These are phyloP conservation scores for Botrytis paeoniae DNA, from an alignment of 2,329 filamentous ascomycete genomes.

Conservation along the genomic window DNA sequence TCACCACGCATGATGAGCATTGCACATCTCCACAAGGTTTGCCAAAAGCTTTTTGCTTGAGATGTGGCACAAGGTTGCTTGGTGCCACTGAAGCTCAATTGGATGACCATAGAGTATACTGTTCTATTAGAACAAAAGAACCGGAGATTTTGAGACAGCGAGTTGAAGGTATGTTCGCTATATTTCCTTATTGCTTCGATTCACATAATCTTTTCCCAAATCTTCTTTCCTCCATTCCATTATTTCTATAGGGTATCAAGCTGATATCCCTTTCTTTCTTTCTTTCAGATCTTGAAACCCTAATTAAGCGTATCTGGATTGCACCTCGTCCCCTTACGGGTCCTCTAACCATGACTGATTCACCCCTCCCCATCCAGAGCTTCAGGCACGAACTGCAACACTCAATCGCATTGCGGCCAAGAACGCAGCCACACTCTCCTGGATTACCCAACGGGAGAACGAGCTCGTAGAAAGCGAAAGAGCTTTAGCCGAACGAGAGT, in stretches of 20 bases:
- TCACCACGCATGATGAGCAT: neutral
- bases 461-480: neutral
- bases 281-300: neutral
- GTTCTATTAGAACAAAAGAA: slow-evolving; percentile 10
- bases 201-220: neutral
- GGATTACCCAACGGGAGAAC: neutral
- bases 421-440: slow-evolving; percentile 6
- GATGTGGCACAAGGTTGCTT: slow-evolving; percentile 15
- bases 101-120: slow-evolving; percentile 9
- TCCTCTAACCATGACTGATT: neutral
- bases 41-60: slow-evolving; percentile 14
- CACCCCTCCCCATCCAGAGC: neutral
- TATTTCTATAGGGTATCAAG: slow-evolving; percentile 5
- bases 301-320: slow-evolving; percentile 9
- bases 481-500: slow-evolving; percentile 4
- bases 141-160: neutral
- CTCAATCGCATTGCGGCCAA: slow-evolving; percentile 13
- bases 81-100: slow-evolving; percentile 1
- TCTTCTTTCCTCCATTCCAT: neutral
- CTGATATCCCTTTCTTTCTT: slow-evolving; percentile 8
- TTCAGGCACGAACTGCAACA: neutral
- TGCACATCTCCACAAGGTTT: slow-evolving; percentile 17
- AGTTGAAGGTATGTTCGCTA: slow-evolving; percentile 6
- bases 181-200: neutral
- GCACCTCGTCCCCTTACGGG: slow-evolving; percentile 12